Evolutionary conservation across 306 rosid species (phyloP).

Genomic region (Prunus salicina): DNA sequence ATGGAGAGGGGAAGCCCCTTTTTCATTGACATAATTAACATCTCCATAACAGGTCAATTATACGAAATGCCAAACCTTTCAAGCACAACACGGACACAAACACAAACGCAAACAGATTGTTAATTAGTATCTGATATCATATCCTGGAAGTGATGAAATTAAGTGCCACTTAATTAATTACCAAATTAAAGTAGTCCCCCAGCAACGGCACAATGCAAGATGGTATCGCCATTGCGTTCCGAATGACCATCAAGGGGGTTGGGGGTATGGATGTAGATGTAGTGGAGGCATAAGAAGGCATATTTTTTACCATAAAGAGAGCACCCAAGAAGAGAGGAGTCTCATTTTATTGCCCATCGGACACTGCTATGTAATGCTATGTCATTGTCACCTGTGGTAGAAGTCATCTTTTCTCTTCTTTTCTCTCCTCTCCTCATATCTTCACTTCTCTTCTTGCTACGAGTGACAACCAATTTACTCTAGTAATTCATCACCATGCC

Average conservation of each 20-base stretch:
- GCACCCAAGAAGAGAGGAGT: slow-evolving; percentile 54
- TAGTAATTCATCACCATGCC: too few species aligned
- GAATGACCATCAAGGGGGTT: not conserved
- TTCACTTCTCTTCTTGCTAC: too few species aligned
- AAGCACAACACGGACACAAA: not conserved
- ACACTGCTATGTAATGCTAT: too few species aligned
- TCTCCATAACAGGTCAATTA: slow-evolving; percentile 32
- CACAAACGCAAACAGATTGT: too few species aligned
- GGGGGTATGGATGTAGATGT: not conserved
- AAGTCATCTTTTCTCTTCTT: too few species aligned
- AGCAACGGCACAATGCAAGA: slow-evolving; percentile 46
- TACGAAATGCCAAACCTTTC: slow-evolving; percentile 62
- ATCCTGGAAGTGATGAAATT: not conserved
- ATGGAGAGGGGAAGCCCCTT: slow-evolving; percentile 52
- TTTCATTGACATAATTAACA: slow-evolving; percentile 15
- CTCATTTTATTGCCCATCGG: slow-evolving; percentile 23
- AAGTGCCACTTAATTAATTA: not conserved
- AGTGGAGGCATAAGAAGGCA: slow-evolving; percentile 40
- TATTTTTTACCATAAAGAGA: slow-evolving; percentile 31
- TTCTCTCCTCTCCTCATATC: too few species aligned
- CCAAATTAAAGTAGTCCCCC: slow-evolving; percentile 23
- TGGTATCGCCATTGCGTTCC: slow-evolving; percentile 29
- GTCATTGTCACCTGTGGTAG: too few species aligned
- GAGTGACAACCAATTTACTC: too few species aligned
- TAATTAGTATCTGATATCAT: too few species aligned